Base-by-base conservation (phyloP, 306 rosid species). In the Vigna angularis region DNA sequence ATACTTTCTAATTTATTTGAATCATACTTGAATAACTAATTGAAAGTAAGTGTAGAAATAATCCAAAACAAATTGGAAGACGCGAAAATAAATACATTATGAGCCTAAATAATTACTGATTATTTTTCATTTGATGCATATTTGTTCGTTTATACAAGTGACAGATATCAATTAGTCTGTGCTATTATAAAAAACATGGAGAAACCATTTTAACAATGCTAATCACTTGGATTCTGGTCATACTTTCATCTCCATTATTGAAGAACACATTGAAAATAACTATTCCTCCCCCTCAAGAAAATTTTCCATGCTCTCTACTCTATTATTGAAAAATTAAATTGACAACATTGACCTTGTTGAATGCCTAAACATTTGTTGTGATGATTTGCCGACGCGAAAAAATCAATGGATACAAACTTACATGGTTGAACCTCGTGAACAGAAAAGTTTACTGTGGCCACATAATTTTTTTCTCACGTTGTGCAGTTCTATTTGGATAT, bases 401-500 rank as follows among this genome's bases (percentile, higher is more conserved):
- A 34, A 68, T 73, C 13, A 77, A 32, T 69, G 28, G 45, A 52
- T 51, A 47, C 50, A 24, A 30, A 53, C 28, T 74, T 42, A 53
- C 70, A 22, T 38, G 79, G 67, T 28, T 36, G 67, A 74, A 74
- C 26, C 45, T 20, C 10, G 15, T 51, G 53, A 79, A 66, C 80
- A 32, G 66, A 58, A 14, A 63, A 26, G 63, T 72, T 63, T 24
- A 20, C 34, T 4, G 34, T 24, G 13, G 72, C 74, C 59, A 3
- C 70, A n/a, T 73, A 26, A 74, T 63, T 40, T 68, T 47, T 67
- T 12, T 80, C 69, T 14, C 79, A 55, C 62, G 14, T 72, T 71
- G 62, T 86, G 96, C 99, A 96, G 99, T 93, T 96, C 81, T 96
- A 93, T 83, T 84, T 96, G 87, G 99, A 96, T 78, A 96, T 96